Base-by-base conservation (phyloP, 106 monocot genomes). In the Dendrobium catenatum region DNA sequence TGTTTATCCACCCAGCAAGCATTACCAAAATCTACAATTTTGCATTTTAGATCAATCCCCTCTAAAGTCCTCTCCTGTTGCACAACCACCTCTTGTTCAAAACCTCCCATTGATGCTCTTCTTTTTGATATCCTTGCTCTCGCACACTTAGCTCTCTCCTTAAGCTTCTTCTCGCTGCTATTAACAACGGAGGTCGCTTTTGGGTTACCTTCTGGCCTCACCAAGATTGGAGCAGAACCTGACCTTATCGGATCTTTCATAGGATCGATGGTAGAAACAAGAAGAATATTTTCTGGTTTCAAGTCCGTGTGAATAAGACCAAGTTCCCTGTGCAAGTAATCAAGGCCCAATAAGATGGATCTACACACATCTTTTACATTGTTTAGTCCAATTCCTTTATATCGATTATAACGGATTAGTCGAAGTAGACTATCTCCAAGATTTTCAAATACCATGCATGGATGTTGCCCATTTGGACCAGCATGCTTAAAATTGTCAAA, bases 11-110 rank as follows among this genome's bases (percentile, higher is more conserved):
- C 88, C 91, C 92, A 94, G 80, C 92, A 92, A 47, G 94, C 97
- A 85, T 94, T 97, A n/a, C 97, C 97, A 77, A 97, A 89, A 85
- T 97, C 97, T 44, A 97, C 92, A 77, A 97, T 89, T 85, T 97
- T 97, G 85, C 97, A 92, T 49, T 70, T 83, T 79, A 94, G 42
- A 81, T 91, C 92, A 80, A 94, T 88, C 26, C 88, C 97, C 13
- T 97, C 94, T 82, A 97, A 77, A 77, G 82, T 97, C 78, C 90
- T 94, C 79, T 86, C 78, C 43, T 47, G 13, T 44, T 84, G 84
- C 7, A 88, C 47, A 37, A 72, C 43, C 42, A 44, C 20, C 19
- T n/a, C 74, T 6, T 75, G 74, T 5, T 41, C 49, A 54, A 77
- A 0, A 4, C 86, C 92, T 55, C 66, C 85, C 86, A 94, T 84